phyloP scores from a whole-genome alignment of 176 grass and related monocot species.

The Cenchrus fungigraminus region DNA sequence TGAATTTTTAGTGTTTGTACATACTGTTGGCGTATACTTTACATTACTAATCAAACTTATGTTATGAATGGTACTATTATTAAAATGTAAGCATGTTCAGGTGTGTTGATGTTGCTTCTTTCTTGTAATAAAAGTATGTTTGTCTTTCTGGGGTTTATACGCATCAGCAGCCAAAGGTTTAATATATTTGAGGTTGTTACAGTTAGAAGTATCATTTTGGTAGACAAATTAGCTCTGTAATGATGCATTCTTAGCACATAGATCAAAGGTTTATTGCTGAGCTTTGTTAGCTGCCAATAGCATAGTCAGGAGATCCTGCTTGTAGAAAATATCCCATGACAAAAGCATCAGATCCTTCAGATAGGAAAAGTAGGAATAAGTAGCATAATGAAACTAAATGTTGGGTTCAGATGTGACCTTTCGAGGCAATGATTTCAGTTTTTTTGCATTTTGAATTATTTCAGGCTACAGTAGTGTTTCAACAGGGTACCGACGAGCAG shows the following conservation, averaged over 20 bases:
- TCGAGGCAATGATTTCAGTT: too few species aligned
- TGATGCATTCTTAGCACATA: slow-evolving; percentile 2
- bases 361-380: too few species aligned
- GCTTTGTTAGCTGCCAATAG: too few species aligned
- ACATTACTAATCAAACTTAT: not conserved
- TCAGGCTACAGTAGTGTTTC: too few species aligned
- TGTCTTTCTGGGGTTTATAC: not conserved
- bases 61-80: not conserved
- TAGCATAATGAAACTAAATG: too few species aligned
- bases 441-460: too few species aligned
- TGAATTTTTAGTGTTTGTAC: not conserved
- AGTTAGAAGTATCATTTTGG: not conserved
- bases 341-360: too few species aligned
- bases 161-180: not conserved
- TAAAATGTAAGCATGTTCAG: not conserved
- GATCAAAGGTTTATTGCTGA: not conserved
- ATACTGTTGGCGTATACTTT: not conserved
- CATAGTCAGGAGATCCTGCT: too few species aligned
- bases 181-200: not conserved
- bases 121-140: not conserved
- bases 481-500: too few species aligned
- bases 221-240: not conserved
- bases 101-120: not conserved
- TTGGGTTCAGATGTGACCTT: too few species aligned
- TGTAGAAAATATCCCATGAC: too few species aligned